phyloP scores from a whole-genome alignment of 345 rosid species.

The Adansonia digitata region DNA sequence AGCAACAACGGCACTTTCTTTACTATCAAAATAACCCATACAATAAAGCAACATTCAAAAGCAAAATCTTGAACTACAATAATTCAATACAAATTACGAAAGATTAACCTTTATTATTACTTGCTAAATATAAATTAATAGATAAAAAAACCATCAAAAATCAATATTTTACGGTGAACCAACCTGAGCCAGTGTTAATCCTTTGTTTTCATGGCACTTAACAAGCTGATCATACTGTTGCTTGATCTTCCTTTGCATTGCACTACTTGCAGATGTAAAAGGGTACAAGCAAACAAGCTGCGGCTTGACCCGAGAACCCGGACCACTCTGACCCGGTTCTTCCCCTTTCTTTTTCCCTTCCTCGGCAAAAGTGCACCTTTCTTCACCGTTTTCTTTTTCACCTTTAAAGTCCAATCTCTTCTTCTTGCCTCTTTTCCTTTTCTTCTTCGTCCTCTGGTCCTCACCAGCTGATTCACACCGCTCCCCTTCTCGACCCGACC shows the following conservation, averaged over 20 bases:
- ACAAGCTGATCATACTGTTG: slow-evolving; percentile 79
- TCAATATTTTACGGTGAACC: background rate
- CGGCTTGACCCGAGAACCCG: slow-evolving; percentile 38
- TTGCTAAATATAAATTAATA: background rate
- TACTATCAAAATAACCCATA: slow-evolving; percentile 9
- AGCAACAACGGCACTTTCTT: slow-evolving; percentile 23
- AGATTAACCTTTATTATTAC: background rate
- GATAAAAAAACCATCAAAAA: background rate
- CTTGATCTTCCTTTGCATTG: slow-evolving; percentile 93
- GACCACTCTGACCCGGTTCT: slow-evolving; percentile 26
- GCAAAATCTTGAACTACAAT: background rate
- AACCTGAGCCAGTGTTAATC: slow-evolving; percentile 84
- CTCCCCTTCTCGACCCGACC: slow-evolving; percentile 18
- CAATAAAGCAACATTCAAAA: background rate
- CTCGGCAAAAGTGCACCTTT: slow-evolving; percentile 12
- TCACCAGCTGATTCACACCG: slow-evolving; percentile 13
- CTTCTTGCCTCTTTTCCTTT: slow-evolving; percentile 58
- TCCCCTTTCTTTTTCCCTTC: slow-evolving; percentile 10
- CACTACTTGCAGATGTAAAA: slow-evolving; percentile 72
- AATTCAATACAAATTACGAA: background rate
- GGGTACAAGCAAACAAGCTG: slow-evolving; percentile 75
- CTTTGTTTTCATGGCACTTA: slow-evolving; percentile 57
- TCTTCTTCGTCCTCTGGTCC: slow-evolving; percentile 39
- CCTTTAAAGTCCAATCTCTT: slow-evolving; percentile 22
- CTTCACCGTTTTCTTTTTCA: slow-evolving; percentile 32